Percentiles rank a stretch among this genome's conserved stretches.
phyloP scores from a whole-genome alignment of 2,329 filamentous ascomycete species.

The Fusarium tricinctum region DNA sequence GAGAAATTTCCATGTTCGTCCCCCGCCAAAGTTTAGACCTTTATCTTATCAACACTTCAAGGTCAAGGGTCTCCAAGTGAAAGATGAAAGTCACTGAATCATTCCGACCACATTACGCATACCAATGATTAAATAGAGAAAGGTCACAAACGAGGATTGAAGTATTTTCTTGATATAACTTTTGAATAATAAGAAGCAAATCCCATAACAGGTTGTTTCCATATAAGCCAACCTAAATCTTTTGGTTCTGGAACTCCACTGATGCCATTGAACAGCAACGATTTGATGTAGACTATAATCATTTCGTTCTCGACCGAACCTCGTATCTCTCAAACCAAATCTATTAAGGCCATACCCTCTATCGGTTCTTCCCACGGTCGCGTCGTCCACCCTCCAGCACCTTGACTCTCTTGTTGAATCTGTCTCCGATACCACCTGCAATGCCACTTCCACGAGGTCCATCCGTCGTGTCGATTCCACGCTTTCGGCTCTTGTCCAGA shows the following conservation, averaged over 20 bases:
- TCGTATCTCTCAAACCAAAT: conserved; percentile 15
- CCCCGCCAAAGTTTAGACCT: conserved; percentile 42
- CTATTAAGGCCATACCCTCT: conserved; percentile 31
- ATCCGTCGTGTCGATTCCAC: conserved; percentile 76
- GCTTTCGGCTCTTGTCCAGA: conserved; percentile 89
- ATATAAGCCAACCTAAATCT: neutral
- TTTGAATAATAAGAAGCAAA: neutral
- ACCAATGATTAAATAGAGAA: neutral
- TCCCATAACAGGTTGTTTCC: neutral
- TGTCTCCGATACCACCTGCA: conserved; percentile 76
- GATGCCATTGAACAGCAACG: neutral
- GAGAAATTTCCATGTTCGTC: conserved; percentile 45
- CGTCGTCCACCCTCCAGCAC: conserved; percentile 62
- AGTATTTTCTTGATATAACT: neutral
- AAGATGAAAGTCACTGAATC: neutral
- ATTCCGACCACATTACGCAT: neutral
- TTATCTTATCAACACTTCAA: conserved; percentile 42
- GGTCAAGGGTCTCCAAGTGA: neutral
- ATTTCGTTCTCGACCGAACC: neutral
- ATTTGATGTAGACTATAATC: neutral
- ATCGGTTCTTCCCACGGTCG: conserved; percentile 60
- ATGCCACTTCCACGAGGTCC: conserved; percentile 75
- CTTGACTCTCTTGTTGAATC: conserved; percentile 79
- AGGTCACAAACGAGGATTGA: neutral
- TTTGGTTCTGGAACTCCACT: conserved; percentile 10